phyloP scores from a whole-genome alignment of 148 eudicot species.

The Rhododendron henanense region DNA sequence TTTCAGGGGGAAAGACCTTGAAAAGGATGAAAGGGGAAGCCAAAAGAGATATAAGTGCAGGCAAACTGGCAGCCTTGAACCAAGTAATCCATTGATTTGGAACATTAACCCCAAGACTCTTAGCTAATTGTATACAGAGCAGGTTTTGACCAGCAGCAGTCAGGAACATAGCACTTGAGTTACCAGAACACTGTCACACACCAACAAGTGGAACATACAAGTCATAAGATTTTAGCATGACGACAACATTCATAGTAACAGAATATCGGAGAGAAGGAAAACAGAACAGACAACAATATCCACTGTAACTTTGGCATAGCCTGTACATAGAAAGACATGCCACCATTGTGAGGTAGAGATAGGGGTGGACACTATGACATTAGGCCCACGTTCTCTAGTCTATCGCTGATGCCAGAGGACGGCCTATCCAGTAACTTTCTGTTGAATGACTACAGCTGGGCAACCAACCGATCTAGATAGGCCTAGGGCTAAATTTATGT shows the following conservation, averaged over 20 bases:
- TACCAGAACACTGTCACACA: constrained; percentile 71
- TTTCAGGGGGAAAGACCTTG: constrained; percentile 80
- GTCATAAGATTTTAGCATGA: background rate
- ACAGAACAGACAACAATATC: background rate
- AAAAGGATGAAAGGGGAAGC: constrained; percentile 63
- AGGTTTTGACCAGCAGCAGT: constrained; percentile 99
- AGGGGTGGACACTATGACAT: background rate
- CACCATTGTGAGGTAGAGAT: background rate
- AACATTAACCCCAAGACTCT: constrained; percentile 79
- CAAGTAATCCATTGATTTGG: constrained; percentile 74
- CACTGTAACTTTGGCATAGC: background rate
- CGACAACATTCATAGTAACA: background rate
- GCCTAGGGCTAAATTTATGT: background rate
- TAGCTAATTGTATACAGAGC: constrained; percentile 75
- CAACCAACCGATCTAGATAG: background rate
- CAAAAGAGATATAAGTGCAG: constrained; percentile 63
- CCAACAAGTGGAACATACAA: constrained; percentile 18
- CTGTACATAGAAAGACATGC: background rate
- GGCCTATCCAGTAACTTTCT: background rate
- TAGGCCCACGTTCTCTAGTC: background rate
- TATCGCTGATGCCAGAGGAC: background rate
- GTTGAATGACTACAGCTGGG: background rate
- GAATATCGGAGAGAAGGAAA: background rate
- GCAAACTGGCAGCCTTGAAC: constrained; percentile 78
- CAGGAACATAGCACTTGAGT: constrained; percentile 98